Evolutionary conservation across 164 flowering plant species (phyloP), one percentile per base, ranked within the genome.

Genomic region (Tinospora cordifolia): DNA sequence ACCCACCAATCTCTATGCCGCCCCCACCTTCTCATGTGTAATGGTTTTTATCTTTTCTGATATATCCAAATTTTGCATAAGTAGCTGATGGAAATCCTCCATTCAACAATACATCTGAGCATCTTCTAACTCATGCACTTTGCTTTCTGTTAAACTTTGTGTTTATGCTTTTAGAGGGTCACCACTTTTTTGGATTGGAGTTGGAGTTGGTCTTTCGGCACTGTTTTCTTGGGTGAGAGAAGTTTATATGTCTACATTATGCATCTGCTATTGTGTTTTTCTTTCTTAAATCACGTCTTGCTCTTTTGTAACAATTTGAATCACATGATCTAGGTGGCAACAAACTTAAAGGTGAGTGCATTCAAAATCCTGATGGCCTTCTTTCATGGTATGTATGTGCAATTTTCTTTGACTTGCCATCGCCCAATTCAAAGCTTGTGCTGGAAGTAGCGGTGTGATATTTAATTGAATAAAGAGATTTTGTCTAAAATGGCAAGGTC

Each of bases 161-260:
- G 25, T 24, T 70, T 69, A 17, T 78, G 13, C 67, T 73, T 79
- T 38, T 71, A 93, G 98, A 49, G 93, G 96, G 8, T 89, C 97
- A 3, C 98, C 98, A 24, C 88, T 93, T 41, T 93, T 93, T 74
- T 93, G 98, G 98, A 81, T 93, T 76, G 96, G 90, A 70, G 90
- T 93, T 77, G 98, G 98, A 62, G 97, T 93, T 80, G 98, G 91
- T 6, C 70, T 89, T 63, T 93, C 98, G 5, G 98, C 92, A 14
- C 74, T 91, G n/a, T 91, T 88, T 75, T 85, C 98, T 66, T 87
- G 86, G 89, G 97, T 90, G 66, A 81, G 66, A 81, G 89, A 72
- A 74, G 25, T 25, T 69, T 25, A 54, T 41, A 36, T 12, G 57
- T 24, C 69, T 12, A 13, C 68, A 46, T 1, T 57, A 22, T 41